These are phyloP conservation scores for Xanthoconium purpureum DNA, from an alignment of 768 basidiomycete genomes.

Conservation along the genomic window DNA sequence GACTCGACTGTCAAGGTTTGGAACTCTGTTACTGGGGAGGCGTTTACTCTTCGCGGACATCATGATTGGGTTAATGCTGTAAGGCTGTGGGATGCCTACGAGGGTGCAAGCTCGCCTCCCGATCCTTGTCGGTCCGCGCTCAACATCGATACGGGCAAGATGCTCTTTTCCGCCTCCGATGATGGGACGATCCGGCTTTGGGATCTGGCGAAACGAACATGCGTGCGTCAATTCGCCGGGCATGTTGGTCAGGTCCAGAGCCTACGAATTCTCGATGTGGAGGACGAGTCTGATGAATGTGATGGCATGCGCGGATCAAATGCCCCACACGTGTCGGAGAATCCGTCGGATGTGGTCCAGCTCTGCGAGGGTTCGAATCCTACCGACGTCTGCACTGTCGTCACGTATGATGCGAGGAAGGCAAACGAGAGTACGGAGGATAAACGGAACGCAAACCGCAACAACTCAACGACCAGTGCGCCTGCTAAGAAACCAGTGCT, in stretches of 20 bases:
- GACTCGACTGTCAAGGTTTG: conserved; percentile 95
- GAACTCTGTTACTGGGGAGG: conserved; percentile 89
- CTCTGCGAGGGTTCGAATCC: conserved; percentile 10
- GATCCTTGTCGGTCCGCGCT: conserved; percentile 35
- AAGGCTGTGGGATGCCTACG: conserved; percentile 74
- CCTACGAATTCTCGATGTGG: conserved; percentile 72
- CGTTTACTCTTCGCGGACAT: conserved; percentile 91
- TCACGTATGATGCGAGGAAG: conserved; percentile 25
- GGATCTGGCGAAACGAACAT: conserved; percentile 81
- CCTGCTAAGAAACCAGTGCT: conserved; percentile 61
- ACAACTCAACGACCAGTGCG: conserved; percentile 2
- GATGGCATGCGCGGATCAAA: conserved; percentile 9
- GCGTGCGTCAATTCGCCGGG: conserved; percentile 79
- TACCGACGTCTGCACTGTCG: conserved; percentile 28
- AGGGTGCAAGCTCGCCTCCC: conserved; percentile 3
- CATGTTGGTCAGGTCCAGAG: conserved; percentile 96
- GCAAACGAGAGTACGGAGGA: conserved; percentile 15
- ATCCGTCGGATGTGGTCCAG: conserved; percentile 15
- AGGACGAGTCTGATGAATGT: conserved; percentile 42
- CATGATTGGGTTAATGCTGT: conserved; percentile 96
- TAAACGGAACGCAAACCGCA: conserved; percentile 2
- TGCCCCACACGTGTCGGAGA: conserved; percentile 13
- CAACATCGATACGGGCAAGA: conserved; percentile 78
- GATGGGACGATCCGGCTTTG: conserved; percentile 92
- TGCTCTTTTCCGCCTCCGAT: conserved; percentile 96